Evolutionary conservation across 202 grass and related monocot genomes (phyloP).

Genomic region (Panicum virgatum): DNA sequence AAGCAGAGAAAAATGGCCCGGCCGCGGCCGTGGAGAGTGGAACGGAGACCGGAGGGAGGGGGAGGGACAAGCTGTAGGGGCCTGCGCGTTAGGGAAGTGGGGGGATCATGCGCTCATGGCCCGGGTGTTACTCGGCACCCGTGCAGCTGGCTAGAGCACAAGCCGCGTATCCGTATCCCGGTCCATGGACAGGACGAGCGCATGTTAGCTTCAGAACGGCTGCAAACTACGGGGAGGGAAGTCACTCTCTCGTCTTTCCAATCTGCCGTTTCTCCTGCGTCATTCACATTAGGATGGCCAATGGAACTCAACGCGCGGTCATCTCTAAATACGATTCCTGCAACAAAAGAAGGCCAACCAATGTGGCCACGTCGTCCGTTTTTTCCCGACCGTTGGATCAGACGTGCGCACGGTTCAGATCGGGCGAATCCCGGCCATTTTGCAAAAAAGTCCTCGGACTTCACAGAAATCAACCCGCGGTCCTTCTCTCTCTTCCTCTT

Average conservation of each 20-base stretch:
- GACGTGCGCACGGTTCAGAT: no score
- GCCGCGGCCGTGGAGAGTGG: slow-evolving; percentile 1
- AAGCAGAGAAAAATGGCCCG: not conserved
- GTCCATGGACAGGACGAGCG: not conserved
- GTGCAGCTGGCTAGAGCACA: slow-evolving; percentile 34
- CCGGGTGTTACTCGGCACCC: slow-evolving; percentile 7
- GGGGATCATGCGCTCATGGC: slow-evolving; percentile 10
- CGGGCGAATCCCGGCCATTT: no score
- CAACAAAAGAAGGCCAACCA: no score
- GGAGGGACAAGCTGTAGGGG: not conserved
- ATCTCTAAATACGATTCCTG: no score
- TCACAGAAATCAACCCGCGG: no score
- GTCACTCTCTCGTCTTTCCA: no score
- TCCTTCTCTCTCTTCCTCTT: no score
- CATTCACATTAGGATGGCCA: not conserved
- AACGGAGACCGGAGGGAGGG: not conserved
- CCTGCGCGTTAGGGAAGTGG: slow-evolving; percentile 24
- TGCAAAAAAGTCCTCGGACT: no score
- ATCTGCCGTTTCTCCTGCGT: not conserved
- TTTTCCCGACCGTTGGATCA: no score
- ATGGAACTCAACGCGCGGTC: no score
- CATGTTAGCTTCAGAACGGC: not conserved
- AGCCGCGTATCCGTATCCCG: not conserved
- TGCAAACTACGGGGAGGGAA: not conserved
- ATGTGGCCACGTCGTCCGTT: no score